Base-by-base conservation (phyloP, 2,329 filamentous ascomycete genomes). In the Elsinoe arachidis region DNA sequence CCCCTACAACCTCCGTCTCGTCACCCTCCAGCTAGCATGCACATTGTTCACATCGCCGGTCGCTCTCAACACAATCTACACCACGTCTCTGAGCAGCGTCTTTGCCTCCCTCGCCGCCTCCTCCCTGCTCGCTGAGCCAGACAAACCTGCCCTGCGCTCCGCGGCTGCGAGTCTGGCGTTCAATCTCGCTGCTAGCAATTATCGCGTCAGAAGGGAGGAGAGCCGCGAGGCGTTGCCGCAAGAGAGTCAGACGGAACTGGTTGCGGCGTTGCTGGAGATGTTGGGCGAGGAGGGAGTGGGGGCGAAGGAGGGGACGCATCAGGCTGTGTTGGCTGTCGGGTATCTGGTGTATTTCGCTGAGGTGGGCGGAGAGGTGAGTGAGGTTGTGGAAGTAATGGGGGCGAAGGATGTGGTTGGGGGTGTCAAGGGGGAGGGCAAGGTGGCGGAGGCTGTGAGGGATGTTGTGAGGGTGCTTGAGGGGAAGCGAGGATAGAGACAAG, bases 131-230 rank as follows among this genome's bases (percentile, higher is more conserved):
- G 57, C 57, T 17, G 90, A 96, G 64, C 82, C 84, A 30, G 80
- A 80, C 47, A 84, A 93, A 64, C 78, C 78, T 46, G 90, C 84
- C 56, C 80, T 92, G 1, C 83, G 91, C 41, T 87, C 92, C 2
- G 88, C 90, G 1, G 88, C 91, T 0, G 84, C 91, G 0, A 89
- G 86, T 1, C 77, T 97, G 2, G 81, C 91, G 0, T 93, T 90
- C 75, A 96, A 97, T 63, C 72, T 97, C 0, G 80, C 88, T 0
- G 76, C 84, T 0, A 80, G 84, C 1, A 87, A 90, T 65, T 86
- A 86, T 64, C 81, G 81, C 47, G 74, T 80, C 23, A 80, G 88
- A 17, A 75, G 80, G 37, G 78, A 82, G 26, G 77, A 80, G 11
- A 26, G 17, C 7, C 72, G 74, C 5, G 81, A 86, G 47, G 74